Evolutionary conservation across 768 basidiomycete genomes (phyloP).

Genomic region (Pisolithus microcarpus): DNA sequence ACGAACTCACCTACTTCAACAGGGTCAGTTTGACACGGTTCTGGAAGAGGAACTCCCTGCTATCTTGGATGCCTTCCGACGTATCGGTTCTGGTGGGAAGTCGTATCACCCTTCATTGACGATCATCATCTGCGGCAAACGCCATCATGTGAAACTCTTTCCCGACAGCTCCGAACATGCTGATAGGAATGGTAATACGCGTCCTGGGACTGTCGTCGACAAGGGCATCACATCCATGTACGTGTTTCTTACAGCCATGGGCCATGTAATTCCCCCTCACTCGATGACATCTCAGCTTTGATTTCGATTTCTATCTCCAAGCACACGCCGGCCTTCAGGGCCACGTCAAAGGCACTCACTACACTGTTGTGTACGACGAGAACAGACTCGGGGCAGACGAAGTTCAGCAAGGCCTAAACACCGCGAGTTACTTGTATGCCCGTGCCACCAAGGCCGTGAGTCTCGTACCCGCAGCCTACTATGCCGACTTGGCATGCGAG

Average conservation of each 20-base stretch:
- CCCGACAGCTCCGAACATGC: conserved; percentile 43
- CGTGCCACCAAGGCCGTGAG: conserved; percentile 82
- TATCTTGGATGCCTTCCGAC: conserved; percentile 53
- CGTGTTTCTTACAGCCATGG: conserved; percentile 13
- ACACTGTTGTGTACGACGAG: conserved; percentile 77
- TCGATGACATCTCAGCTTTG: conserved; percentile 35
- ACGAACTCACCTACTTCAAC: neutral
- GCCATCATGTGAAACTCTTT: conserved; percentile 52
- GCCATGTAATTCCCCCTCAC: neutral
- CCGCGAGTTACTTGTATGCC: conserved; percentile 67
- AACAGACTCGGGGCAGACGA: conserved; percentile 59
- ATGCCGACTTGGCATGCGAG: conserved; percentile 79
- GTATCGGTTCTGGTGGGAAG: conserved; percentile 33
- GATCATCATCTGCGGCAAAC: conserved; percentile 78
- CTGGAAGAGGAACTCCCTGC: conserved; percentile 53
- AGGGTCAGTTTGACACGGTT: conserved; percentile 72
- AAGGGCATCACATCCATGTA: conserved; percentile 68
- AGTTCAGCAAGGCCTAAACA: conserved; percentile 66
- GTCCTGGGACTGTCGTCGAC: conserved; percentile 76
- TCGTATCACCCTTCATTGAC: conserved; percentile 57
- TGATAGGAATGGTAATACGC: conserved; percentile 67
- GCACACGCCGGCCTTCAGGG: conserved; percentile 73
- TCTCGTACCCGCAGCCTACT: conserved; percentile 72
- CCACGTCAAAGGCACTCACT: conserved; percentile 66
- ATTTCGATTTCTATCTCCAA: conserved; percentile 64